Base-by-base conservation (phyloP, 169 alveolate species). In the Eimeria maxima region DNA sequence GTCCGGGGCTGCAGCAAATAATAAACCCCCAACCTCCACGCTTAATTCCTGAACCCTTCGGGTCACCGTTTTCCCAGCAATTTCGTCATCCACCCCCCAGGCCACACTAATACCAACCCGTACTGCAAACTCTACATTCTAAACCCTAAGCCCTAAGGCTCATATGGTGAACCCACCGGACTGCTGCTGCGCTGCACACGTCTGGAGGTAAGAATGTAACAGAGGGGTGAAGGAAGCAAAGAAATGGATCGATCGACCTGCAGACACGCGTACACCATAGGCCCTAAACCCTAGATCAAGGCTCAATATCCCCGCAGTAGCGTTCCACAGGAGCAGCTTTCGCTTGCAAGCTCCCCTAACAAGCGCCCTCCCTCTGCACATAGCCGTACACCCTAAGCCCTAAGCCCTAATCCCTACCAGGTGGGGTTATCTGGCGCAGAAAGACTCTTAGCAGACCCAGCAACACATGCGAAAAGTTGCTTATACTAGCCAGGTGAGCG, bases 371-470 rank as follows among this genome's bases (percentile, higher is more conserved):
- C 87, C 60, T 7, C 44, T 8, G 4, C 81, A 10, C 47, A 5
- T 13, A 74, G 42, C 57, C 57, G 38, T 44, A n/a, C n/a, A n/a
- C 57, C 87, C 87, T 76, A 76, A 76, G 44, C 87, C 87, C 55
- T 76, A 76, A 76, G 44, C 65, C 87, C 65, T 76, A 76, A 47
- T 8, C 88, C 90, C 55, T 53, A 45, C 95, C 95, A 24, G 95
- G 73, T 16, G 95, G 92, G 7, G 95, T 76, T 8, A 84, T 92
- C 38, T 92, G 95, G 6, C 95, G 90, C 33, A 92, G 76, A 29
- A 92, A 69, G n/a, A 76, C 91, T 33, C 95, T 65, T 27, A 92
- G 84, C 33, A 92, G 83, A 7, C 95, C 95, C 55, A 92, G 95
- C 27, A 92, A 91, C 80, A 92, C 81, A 44, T 78, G 87, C 45